A percentile compares a stretch with the other conserved stretches of the same genome.
Evolutionary conservation across 1,284 basidiomycete genomes (phyloP).

Genomic region (Malassezia sympodialis): DNA sequence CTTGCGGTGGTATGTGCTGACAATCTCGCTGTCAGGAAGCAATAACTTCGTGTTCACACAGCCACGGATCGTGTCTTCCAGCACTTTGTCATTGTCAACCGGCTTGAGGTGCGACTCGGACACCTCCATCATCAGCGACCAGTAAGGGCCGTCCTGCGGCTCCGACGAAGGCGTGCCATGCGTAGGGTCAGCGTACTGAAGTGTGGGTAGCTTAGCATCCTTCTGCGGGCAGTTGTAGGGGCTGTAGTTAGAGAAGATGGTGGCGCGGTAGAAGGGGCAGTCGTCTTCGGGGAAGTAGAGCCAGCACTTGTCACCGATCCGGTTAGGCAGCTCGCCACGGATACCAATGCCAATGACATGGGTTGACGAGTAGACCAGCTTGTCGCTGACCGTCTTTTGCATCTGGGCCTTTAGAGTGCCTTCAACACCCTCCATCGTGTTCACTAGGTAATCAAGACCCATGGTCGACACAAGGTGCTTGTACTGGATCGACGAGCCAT

Average conservation of each 20-base stretch:
- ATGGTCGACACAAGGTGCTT: constrained; percentile 52
- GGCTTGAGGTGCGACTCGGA: constrained; percentile 53
- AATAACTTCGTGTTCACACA: constrained; percentile 52
- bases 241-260: constrained; percentile 55
- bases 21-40: constrained; percentile 52
- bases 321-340: constrained; percentile 51
- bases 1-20: constrained; percentile 53
- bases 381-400: constrained; percentile 48
- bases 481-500: constrained; percentile 51
- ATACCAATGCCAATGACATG: constrained; percentile 54
- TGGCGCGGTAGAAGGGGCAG: constrained; percentile 55
- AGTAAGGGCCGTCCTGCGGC: constrained; percentile 51
- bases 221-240: constrained; percentile 52
- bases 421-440: constrained; percentile 48
- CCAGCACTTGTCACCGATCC: constrained; percentile 55
- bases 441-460: constrained; percentile 51
- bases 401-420: constrained; percentile 48
- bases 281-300: constrained; percentile 52
- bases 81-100: constrained; percentile 51
- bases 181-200: constrained; percentile 52
- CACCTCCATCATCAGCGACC: constrained; percentile 53
- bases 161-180: constrained; percentile 47
- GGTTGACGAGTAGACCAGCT: constrained; percentile 52
- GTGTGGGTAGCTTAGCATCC: constrained; percentile 50
- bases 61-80: constrained; percentile 52